phyloP scores from a whole-genome alignment of 345 rosid species.

The Aquilaria malaccensis region DNA sequence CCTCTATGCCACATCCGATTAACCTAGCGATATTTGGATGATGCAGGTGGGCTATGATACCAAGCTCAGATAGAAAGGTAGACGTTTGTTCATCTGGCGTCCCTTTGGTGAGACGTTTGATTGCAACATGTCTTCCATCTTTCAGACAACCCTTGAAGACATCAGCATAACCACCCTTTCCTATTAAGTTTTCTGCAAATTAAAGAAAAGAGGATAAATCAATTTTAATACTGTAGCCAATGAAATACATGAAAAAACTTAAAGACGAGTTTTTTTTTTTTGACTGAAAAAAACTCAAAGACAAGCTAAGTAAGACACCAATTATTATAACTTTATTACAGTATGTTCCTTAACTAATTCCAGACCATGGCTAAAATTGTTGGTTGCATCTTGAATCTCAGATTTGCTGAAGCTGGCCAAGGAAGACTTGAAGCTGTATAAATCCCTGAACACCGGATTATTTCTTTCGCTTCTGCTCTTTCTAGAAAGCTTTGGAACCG shows the following conservation, averaged over 20 bases:
- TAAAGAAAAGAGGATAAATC: conserved; percentile 2
- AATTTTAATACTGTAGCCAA: not conserved
- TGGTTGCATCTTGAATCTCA: conserved; percentile 61
- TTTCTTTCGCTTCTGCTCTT: conserved; percentile 37
- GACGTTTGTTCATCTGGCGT: conserved; percentile 57
- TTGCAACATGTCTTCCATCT: conserved; percentile 63
- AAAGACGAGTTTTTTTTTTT: not conserved
- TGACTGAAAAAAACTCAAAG: no score
- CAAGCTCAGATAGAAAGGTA: conserved; percentile 71
- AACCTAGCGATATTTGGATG: conserved; percentile 89
- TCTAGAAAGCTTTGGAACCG: conserved; percentile 25
- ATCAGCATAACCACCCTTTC: conserved; percentile 87
- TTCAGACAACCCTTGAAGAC: conserved; percentile 67
- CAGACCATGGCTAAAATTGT: conserved; percentile 57
- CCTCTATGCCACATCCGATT: conserved; percentile 74
- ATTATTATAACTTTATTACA: not conserved
- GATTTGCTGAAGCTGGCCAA: conserved; percentile 47
- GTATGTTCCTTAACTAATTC: conserved; percentile 2
- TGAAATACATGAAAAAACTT: not conserved
- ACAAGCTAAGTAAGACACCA: not conserved
- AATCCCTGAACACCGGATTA: conserved; percentile 35
- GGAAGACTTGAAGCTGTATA: conserved; percentile 56
- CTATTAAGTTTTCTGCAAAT: conserved; percentile 68
- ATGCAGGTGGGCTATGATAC: conserved; percentile 77
- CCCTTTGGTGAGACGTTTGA: conserved; percentile 70